Evolutionary conservation across 805 yeast species (phyloP).

Genomic region (Wickerhamomyces bisporus): DNA sequence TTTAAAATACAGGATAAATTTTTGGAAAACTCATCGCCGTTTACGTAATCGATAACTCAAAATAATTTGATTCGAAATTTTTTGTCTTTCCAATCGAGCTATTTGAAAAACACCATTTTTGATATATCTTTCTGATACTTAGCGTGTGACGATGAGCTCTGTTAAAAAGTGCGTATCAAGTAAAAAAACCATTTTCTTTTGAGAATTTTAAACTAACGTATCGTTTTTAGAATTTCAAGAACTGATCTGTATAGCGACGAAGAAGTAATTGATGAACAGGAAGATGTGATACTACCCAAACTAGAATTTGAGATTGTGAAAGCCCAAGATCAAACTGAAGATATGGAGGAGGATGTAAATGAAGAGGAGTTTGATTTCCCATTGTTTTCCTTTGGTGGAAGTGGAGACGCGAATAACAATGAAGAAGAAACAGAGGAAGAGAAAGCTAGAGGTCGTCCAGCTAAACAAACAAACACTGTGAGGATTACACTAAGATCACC

Average conservation of each 20-base stretch:
- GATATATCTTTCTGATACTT: too few species aligned
- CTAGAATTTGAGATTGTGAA: constrained; percentile 24
- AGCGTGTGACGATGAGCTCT: constrained; percentile 7
- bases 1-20: too few species aligned
- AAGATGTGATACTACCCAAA: constrained; percentile 16
- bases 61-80: too few species aligned
- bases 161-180: constrained; percentile 5
- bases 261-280: constrained; percentile 11
- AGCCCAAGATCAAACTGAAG: constrained; percentile 1
- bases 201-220: neutral
- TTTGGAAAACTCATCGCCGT: too few species aligned
- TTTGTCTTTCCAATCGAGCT: too few species aligned
- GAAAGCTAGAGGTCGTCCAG: constrained; percentile 11
- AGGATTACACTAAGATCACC: constrained; percentile 21
- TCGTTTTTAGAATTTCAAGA: constrained; percentile 18
- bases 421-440: constrained; percentile 4
- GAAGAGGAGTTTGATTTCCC: constrained; percentile 25
- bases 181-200: neutral
- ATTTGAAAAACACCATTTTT: too few species aligned
- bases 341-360: constrained; percentile 2
- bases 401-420: neutral
- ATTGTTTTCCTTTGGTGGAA: constrained; percentile 21
- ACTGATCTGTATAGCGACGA: constrained; percentile 16
- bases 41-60: too few species aligned
- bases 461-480: constrained; percentile 7